Percentiles rank a stretch among this genome's conserved stretches.
Conservation (phyloP, 441 rosid genomes). For the Dalechampia spathulata region DNA sequence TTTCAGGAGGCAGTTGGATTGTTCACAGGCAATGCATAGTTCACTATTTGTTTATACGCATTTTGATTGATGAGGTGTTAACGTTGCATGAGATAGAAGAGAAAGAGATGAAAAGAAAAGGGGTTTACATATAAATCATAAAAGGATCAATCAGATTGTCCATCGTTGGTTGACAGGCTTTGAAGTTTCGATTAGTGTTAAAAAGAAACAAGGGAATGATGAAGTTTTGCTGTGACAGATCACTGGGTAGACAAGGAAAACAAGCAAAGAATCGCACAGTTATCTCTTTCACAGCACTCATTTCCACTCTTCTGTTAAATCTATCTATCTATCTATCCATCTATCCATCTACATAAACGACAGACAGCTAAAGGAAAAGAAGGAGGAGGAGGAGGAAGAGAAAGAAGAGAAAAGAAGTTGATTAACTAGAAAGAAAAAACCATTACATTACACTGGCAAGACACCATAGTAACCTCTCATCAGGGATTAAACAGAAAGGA, state of each 20-base stretch:
- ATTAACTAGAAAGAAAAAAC: too few species aligned
- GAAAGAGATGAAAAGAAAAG: background rate
- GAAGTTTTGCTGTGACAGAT: slow-evolving; percentile 22
- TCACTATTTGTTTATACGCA: too few species aligned
- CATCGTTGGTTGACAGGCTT: slow-evolving; percentile 4
- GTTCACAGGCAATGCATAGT: background rate
- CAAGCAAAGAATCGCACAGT: slow-evolving; percentile 17
- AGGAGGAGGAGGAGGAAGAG: too few species aligned
- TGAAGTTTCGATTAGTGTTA: background rate
- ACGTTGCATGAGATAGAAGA: background rate
- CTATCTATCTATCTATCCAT: background rate
- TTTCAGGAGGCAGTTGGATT: background rate
- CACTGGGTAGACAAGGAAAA: slow-evolving; percentile 13
- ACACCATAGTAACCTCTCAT: too few species aligned
- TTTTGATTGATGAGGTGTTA: background rate
- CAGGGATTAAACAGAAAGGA: background rate
- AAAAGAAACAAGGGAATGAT: slow-evolving; percentile 1
- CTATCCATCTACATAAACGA: too few species aligned
- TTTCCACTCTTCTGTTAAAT: slow-evolving; percentile 4
- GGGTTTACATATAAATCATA: slow-evolving; percentile 6
- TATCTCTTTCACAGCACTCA: background rate
- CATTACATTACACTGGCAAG: too few species aligned
- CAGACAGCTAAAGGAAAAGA: background rate
- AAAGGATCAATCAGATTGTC: slow-evolving; percentile 11
- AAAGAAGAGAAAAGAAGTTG: too few species aligned